Conservation (phyloP, 805 yeast genomes). For the Wickerhamiella galacta region DNA sequence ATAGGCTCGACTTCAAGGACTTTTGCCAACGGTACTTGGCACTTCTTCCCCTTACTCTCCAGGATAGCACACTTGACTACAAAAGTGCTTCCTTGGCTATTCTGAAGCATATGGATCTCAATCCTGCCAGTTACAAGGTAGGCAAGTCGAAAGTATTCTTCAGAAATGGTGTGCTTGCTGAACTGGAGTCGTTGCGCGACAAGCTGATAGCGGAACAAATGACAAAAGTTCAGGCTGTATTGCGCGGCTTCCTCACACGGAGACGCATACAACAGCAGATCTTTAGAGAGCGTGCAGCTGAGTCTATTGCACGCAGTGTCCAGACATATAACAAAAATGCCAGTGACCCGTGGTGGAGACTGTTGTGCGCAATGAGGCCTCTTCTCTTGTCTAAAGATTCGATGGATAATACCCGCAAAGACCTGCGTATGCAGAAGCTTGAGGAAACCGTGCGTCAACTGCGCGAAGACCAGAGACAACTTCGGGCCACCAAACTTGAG, state of each 20-base stretch:
- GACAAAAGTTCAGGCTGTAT: slow-evolving; percentile 43
- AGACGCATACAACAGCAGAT: slow-evolving; percentile 30
- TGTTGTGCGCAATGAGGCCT: slow-evolving; percentile 60
- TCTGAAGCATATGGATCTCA: slow-evolving; percentile 44
- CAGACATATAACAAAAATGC: slow-evolving; percentile 30
- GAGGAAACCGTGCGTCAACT: slow-evolving; percentile 20
- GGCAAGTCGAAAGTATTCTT: slow-evolving; percentile 63
- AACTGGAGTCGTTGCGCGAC: slow-evolving; percentile 64
- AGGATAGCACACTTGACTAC: slow-evolving; percentile 25
- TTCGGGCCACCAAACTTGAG: slow-evolving; percentile 9
- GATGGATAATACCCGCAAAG: slow-evolving; percentile 12
- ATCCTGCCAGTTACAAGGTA: slow-evolving; percentile 40
- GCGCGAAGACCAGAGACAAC: slow-evolving; percentile 7
- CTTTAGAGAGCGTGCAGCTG: slow-evolving; percentile 52
- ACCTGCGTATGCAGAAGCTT: slow-evolving; percentile 18
- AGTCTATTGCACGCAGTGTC: slow-evolving; percentile 47
- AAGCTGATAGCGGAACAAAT: slow-evolving; percentile 37
- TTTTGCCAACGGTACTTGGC: slow-evolving; percentile 62
- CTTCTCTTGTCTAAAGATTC: slow-evolving; percentile 34
- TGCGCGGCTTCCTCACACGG: slow-evolving; percentile 52
- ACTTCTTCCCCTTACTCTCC: slow-evolving; percentile 32
- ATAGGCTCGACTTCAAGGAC: slow-evolving; percentile 68
- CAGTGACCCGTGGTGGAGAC: slow-evolving; percentile 62
- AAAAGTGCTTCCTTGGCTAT: slow-evolving; percentile 57
- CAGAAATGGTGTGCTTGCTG: slow-evolving; percentile 62